Evolutionary conservation across 169 alveolate genomes (phyloP).

Genomic region (Hepatocystis sp.): DNA sequence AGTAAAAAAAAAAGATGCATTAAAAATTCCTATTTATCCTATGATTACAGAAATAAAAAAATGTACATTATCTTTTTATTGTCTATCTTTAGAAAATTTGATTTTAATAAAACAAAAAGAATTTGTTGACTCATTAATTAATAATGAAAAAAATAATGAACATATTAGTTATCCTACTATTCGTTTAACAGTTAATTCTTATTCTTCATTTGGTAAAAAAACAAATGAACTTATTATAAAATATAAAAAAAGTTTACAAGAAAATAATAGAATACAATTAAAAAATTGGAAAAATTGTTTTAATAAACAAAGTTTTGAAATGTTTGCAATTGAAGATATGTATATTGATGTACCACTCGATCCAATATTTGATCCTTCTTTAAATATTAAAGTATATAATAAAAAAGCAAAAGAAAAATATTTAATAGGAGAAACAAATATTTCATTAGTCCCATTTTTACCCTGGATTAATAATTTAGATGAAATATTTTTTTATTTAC

Average conservation of each 20-base stretch:
- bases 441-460: conserved; percentile 83
- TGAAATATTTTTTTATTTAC: conserved; percentile 80
- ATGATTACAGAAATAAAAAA: conserved; percentile 88
- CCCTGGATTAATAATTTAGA: conserved; percentile 87
- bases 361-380: conserved; percentile 90
- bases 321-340: conserved; percentile 84
- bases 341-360: conserved; percentile 89
- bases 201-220: conserved; percentile 71
- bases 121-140: not conserved
- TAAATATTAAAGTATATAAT: conserved; percentile 86
- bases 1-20: conserved; percentile 86
- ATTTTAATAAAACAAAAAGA: conserved; percentile 74
- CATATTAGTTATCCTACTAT: conserved; percentile 46
- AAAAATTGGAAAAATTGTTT: conserved; percentile 84
- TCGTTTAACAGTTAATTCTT: conserved; percentile 64
- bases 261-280: conserved; percentile 78
- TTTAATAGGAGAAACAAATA: conserved; percentile 85
- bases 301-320: conserved; percentile 87
- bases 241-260: conserved; percentile 76
- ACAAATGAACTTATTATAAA: conserved; percentile 76
- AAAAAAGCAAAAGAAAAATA: conserved; percentile 80
- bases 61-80: conserved; percentile 81
- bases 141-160: not conserved
- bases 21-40: conserved; percentile 88
- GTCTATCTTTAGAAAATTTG: conserved; percentile 86